Conservation (phyloP, 73 alveolate genomes). For the Paramecium caudatum region DNA sequence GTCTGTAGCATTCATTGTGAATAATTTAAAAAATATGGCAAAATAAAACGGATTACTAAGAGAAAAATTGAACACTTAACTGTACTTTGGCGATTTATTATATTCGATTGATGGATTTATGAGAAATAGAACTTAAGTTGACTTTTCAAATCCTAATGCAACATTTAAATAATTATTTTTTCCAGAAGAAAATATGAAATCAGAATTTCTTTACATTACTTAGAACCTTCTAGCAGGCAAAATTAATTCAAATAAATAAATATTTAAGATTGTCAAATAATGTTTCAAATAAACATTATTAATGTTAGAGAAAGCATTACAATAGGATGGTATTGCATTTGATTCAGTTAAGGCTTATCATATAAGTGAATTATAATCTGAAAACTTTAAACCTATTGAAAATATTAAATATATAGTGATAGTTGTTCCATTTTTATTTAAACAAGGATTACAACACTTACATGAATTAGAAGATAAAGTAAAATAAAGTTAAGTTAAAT, state of each 20-base stretch:
- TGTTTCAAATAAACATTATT: constrained; percentile 3
- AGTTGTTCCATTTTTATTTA: neutral
- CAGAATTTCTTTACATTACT: neutral
- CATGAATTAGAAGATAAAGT: neutral
- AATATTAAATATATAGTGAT: neutral
- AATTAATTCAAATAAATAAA: neutral
- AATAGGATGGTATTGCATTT: neutral
- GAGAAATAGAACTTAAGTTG: constrained; percentile 38
- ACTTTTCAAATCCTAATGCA: constrained; percentile 14
- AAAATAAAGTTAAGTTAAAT: neutral
- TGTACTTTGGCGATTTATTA: constrained; percentile 41
- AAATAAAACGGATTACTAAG: constrained; percentile 41
- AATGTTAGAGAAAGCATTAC: neutral
- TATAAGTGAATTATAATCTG: neutral
- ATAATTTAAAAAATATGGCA: constrained; percentile 69
- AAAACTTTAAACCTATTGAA: neutral
- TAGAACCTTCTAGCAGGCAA: neutral
- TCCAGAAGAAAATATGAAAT: constrained; percentile 56
- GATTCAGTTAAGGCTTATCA: neutral
- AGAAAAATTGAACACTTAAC: constrained; percentile 26
- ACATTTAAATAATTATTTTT: constrained; percentile 12
- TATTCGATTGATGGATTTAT: constrained; percentile 47
- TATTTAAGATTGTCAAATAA: constrained; percentile 22
- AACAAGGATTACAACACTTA: neutral
- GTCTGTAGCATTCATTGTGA: constrained; percentile 78